Percentiles rank a stretch among this genome's conserved stretches.
phyloP scores from a whole-genome alignment of 2,329 filamentous ascomycete genomes.

The Fusarium gaditjirri region DNA sequence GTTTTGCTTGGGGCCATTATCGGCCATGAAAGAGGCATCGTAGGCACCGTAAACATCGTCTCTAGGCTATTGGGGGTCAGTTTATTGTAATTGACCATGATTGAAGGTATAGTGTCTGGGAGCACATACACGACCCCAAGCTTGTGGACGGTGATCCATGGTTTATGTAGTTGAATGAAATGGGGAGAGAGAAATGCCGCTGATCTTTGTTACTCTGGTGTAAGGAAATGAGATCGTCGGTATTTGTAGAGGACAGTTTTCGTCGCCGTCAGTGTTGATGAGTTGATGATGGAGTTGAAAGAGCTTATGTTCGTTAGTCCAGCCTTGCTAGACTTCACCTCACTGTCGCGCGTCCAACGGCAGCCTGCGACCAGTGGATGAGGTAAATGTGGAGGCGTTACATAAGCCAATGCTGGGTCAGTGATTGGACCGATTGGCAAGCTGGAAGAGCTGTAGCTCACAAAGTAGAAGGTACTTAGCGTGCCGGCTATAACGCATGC shows the following conservation, averaged over 20 bases:
- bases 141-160: conserved; percentile 80
- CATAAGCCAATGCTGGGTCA: conserved; percentile 41
- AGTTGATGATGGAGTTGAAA: conserved; percentile 31
- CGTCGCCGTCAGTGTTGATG: not conserved
- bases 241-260: not conserved
- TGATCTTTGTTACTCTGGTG: not conserved
- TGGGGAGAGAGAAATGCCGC: not conserved
- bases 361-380: conserved; percentile 47
- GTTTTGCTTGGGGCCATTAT: conserved; percentile 78
- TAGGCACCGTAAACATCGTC: conserved; percentile 97
- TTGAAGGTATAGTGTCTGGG: not conserved
- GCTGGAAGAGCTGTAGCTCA: conserved; percentile 33
- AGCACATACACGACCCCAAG: conserved; percentile 74
- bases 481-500: not conserved
- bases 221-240: not conserved
- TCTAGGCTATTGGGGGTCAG: conserved; percentile 74
- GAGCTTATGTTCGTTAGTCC: conserved; percentile 20
- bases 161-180: conserved; percentile 30
- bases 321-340: conserved; percentile 36
- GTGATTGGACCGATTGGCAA: conserved; percentile 46
- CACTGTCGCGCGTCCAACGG: conserved; percentile 52
- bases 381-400: conserved; percentile 36
- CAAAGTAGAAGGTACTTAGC: conserved; percentile 11
- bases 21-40: conserved; percentile 84
- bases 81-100: not conserved